Evolutionary conservation across 1,284 basidiomycete genomes (phyloP).

Genomic region (Malassezia globosa): DNA sequence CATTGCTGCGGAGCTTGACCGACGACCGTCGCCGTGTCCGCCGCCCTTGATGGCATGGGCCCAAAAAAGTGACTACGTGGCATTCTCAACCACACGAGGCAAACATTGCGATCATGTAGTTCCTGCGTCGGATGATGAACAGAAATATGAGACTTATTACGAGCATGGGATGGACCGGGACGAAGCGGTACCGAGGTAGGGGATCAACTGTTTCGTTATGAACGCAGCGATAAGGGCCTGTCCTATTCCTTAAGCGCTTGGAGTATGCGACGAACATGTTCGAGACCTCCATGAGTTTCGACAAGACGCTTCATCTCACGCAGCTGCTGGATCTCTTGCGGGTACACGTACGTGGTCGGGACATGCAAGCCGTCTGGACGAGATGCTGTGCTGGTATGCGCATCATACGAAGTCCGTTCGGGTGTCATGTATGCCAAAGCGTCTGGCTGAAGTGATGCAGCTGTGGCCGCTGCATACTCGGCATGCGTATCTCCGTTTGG

Average conservation of each 20-base stretch:
- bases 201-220: too few species aligned
- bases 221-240: conserved; percentile 1
- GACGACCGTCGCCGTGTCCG: neutral
- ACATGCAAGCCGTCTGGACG: neutral
- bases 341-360: conserved; percentile 11
- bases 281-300: neutral
- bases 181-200: too few species aligned
- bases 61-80: too few species aligned
- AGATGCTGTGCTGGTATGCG: neutral
- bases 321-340: conserved; percentile 29
- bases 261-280: neutral
- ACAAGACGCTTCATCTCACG: conserved; percentile 24
- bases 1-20: neutral
- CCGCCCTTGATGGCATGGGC: too few species aligned
- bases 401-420: conserved; percentile 10
- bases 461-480: conserved; percentile 5
- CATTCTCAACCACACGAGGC: too few species aligned
- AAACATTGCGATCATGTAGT: neutral
- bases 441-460: conserved; percentile 6
- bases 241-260: neutral
- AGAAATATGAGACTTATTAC: neutral
- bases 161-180: too few species aligned
- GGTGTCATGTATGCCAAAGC: conserved; percentile 7
- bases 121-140: conserved; percentile 2
- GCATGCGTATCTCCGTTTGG: conserved; percentile 1